phyloP scores from a whole-genome alignment of 768 basidiomycete genomes.

The Suillus occidentalis region DNA sequence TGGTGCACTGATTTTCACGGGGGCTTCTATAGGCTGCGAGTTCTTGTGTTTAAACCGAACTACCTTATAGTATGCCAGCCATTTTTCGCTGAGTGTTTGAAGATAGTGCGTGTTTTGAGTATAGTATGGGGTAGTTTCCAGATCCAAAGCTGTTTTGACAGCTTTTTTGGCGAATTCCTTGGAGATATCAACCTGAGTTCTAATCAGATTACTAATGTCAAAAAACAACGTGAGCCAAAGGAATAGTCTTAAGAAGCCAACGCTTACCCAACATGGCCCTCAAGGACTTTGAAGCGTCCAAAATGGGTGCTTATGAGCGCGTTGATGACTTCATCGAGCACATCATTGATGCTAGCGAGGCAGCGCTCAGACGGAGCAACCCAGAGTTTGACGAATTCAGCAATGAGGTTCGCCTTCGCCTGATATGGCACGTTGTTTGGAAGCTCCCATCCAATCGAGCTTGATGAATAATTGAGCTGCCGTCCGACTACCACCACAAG shows the following conservation, averaged over 20 bases:
- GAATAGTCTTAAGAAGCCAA: conserved; percentile 1
- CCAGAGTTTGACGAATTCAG: conserved; percentile 32
- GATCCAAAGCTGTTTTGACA: conserved; percentile 35
- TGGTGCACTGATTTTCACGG: no score
- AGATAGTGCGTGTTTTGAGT: conserved; percentile 31
- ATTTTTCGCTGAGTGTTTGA: conserved; percentile 11
- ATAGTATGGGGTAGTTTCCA: conserved; percentile 41
- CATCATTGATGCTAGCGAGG: conserved; percentile 31
- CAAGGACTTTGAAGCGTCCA: conserved; percentile 38
- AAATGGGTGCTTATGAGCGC: conserved; percentile 36
- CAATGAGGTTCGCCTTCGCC: conserved; percentile 32
- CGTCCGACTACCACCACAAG: background rate
- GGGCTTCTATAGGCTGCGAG: no score
- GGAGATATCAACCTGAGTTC: conserved; percentile 26
- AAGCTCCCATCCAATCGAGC: conserved; percentile 38
- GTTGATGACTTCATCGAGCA: conserved; percentile 31
- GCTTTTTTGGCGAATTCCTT: conserved; percentile 22
- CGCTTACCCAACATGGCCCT: conserved; percentile 36
- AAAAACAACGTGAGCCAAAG: conserved; percentile 7
- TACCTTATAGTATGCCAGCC: conserved; percentile 15
- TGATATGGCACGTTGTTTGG: conserved; percentile 35
- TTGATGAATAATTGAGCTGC: conserved; percentile 11
- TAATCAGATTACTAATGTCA: conserved; percentile 28
- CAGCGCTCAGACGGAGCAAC: conserved; percentile 28
- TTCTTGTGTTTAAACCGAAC: no score